Conservation (phyloP, 805 yeast species). For the Candida alai region DNA sequence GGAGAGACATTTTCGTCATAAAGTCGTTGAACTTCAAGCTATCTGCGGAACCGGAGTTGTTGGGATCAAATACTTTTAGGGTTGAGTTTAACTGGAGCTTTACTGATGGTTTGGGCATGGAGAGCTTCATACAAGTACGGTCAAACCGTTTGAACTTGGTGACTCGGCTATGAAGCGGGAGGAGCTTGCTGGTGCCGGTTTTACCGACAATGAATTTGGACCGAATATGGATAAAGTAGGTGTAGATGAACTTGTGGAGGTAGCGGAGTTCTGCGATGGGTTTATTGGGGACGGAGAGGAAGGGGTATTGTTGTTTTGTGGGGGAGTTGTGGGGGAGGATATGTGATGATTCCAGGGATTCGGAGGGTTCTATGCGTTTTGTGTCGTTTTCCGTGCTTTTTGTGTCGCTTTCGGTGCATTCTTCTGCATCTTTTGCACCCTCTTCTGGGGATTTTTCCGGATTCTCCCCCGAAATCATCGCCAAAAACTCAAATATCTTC, state of each 20-base stretch:
- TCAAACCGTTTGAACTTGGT: slow-evolving; percentile 41
- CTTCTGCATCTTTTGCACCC: too few species aligned
- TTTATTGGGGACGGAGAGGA: slow-evolving; percentile 18
- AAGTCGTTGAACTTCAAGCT: slow-evolving; percentile 62
- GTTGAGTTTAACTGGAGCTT: slow-evolving; percentile 55
- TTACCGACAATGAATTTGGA: slow-evolving; percentile 22
- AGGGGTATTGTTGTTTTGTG: slow-evolving; percentile 28
- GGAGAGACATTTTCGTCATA: slow-evolving; percentile 62
- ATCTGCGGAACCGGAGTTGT: slow-evolving; percentile 33
- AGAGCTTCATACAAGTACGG: slow-evolving; percentile 43
- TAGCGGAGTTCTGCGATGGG: slow-evolving; percentile 38
- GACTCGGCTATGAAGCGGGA: slow-evolving; percentile 22
- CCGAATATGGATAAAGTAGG: slow-evolving; percentile 30
- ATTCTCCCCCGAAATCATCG: slow-evolving; percentile 18
- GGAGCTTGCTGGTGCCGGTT: slow-evolving; percentile 9
- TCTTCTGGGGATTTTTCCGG: too few species aligned
- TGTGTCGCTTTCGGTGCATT: too few species aligned
- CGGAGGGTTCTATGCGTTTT: too few species aligned
- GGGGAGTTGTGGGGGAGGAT: too few species aligned
- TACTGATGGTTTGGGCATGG: slow-evolving; percentile 50
- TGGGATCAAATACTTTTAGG: slow-evolving; percentile 37
- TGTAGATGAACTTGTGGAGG: slow-evolving; percentile 37
- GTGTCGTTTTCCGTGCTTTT: too few species aligned
- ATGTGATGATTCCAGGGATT: too few species aligned
- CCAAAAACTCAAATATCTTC: slow-evolving; percentile 27